Evolutionary conservation across 2,329 filamentous ascomycete genomes (phyloP).

Genomic region (Trichoderma asperellum): DNA sequence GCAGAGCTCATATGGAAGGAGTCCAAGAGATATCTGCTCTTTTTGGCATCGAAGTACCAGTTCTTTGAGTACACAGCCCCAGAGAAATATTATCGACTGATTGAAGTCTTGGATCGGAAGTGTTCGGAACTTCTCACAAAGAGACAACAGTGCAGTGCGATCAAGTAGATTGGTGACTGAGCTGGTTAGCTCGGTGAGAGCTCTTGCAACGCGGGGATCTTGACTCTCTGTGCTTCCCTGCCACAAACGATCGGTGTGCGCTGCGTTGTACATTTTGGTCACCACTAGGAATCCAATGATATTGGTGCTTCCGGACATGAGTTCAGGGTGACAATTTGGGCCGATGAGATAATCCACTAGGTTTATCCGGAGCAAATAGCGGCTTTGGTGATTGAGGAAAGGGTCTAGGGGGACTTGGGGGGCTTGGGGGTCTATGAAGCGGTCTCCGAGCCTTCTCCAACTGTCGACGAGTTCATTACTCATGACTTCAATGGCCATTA

Average conservation of each 20-base stretch:
- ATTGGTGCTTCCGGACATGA: constrained; percentile 79
- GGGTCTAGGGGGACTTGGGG: constrained; percentile 38
- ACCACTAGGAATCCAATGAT: constrained; percentile 87
- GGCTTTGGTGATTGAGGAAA: constrained; percentile 69
- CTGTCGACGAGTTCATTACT: constrained; percentile 69
- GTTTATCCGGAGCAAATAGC: constrained; percentile 69
- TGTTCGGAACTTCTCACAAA: constrained; percentile 71
- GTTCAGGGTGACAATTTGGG: constrained; percentile 87
- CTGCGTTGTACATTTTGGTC: constrained; percentile 70
- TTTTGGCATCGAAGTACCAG: constrained; percentile 50
- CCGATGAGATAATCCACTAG: constrained; percentile 87
- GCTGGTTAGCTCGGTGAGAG: constrained; percentile 69
- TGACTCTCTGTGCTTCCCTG: constrained; percentile 78
- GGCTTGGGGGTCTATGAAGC: constrained; percentile 42
- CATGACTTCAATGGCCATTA: constrained; percentile 76
- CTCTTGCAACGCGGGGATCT: constrained; percentile 82
- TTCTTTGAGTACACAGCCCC: constrained; percentile 58
- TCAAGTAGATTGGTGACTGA: constrained; percentile 55
- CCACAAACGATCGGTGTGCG: constrained; percentile 83
- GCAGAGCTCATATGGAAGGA: constrained; percentile 55
- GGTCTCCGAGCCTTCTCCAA: constrained; percentile 63
- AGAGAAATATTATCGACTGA: constrained; percentile 63
- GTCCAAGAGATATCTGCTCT: constrained; percentile 41
- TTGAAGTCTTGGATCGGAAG: constrained; percentile 68
- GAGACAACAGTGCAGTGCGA: constrained; percentile 59